Base-by-base conservation (phyloP, 768 basidiomycete genomes). In the Lactarius evosmus region DNA sequence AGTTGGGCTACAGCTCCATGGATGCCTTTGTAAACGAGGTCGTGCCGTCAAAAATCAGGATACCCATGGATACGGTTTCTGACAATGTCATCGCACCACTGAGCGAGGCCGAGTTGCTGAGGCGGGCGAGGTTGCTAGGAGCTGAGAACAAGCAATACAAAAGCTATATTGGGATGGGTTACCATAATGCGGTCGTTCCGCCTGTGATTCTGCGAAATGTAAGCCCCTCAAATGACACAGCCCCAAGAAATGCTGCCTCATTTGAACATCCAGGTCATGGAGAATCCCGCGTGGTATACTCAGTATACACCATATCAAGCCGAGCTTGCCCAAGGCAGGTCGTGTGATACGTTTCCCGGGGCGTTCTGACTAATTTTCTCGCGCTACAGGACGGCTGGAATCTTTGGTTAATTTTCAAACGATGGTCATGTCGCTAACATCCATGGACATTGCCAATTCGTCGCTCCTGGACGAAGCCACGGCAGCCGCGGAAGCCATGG, bases 151-250 rank as follows among this genome's bases (percentile, higher is more conserved):
- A 88, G 75, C 78, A 83, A 6, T 89, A 89, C 75, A 91, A 88
- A 80, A 95, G 87, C 72, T 98, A 94, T 75, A 99, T 98, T 72
- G 97, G 97, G 38, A 94, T 98, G 93, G 96, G 97, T 9, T 99
- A 97, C 76, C 92, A 95, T 72, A 87, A 87, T 68, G 93, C 95
- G 3, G 92, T 96, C 52, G 91, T 96, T 5, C 95, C 95, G n/a
- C 90, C 92, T 8, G 93, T 97, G 56, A 93, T 97, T 75, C 80
- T 96, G 70, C 88, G 95, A 66, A 97, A 96, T 67, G 93, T 94
- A 62, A 56, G 83, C 74, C 12, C 17, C 30, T 12, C 40, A 36
- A 17, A 33, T 61, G 56, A 50, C 50, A 17, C 55, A 36, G 56
- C 55, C 14, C 2, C 17, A 14, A 1, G 30, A 30, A 46, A 49